Conservation (phyloP, 2,329 filamentous ascomycete genomes). For the Calonectria pseudoturangicola region DNA sequence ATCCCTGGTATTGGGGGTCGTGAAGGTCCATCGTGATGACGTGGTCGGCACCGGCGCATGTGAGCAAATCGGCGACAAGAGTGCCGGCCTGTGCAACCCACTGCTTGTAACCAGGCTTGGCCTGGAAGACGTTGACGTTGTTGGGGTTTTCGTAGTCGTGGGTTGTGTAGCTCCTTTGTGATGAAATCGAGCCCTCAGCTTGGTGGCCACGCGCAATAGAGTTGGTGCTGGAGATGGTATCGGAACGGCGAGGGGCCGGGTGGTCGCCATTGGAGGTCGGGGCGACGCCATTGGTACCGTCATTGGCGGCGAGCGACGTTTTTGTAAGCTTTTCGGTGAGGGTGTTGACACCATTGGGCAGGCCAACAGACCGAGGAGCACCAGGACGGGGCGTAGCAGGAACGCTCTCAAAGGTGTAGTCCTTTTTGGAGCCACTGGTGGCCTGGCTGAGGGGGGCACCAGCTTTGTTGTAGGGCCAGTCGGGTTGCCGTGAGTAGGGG, state of each 20-base stretch:
- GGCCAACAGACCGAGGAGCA: constrained; percentile 78
- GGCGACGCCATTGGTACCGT: constrained; percentile 50
- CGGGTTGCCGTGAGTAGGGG: constrained; percentile 96
- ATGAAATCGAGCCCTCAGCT: constrained; percentile 63
- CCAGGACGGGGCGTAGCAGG: constrained; percentile 89
- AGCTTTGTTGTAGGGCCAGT: constrained; percentile 96
- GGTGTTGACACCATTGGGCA: constrained; percentile 79
- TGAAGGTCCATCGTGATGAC: constrained; percentile 98
- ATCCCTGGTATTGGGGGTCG: constrained; percentile 97
- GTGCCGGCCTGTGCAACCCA: constrained; percentile 99
- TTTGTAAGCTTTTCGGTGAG: constrained; percentile 85
- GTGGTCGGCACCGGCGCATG: constrained; percentile 96
- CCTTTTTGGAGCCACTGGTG: constrained; percentile 67
- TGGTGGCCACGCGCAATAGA: constrained; percentile 62
- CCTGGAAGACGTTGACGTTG: constrained; percentile 77
- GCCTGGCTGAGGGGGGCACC: constrained; percentile 90
- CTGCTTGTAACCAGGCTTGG: constrained; percentile 96
- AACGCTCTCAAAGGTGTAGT: constrained; percentile 93
- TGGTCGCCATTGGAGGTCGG: constrained; percentile 54
- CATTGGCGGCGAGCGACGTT: constrained; percentile 73
- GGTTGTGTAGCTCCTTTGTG: constrained; percentile 73
- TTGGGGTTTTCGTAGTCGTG: constrained; percentile 79
- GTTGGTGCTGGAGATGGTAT: constrained; percentile 59
- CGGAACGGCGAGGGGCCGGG: constrained; percentile 58
- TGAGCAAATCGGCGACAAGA: constrained; percentile 93